These are phyloP conservation scores for Stephania cephalantha DNA, from an alignment of 164 flowering plant genomes.

Conservation along the genomic window DNA sequence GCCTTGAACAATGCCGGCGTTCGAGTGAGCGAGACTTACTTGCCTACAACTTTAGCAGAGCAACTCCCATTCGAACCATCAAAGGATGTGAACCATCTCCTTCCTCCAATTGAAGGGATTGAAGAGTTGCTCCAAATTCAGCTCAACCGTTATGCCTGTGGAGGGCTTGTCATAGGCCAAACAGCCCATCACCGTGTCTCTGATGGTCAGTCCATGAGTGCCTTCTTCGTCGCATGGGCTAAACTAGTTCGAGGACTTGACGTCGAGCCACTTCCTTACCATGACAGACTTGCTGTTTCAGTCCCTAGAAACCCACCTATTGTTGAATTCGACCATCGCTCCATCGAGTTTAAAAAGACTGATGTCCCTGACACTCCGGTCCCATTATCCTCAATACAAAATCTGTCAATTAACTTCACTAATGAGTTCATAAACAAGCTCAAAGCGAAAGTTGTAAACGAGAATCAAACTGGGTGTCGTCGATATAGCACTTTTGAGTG, in stretches of 20 bases:
- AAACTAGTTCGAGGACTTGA: constrained; percentile 10
- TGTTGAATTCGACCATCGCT: constrained; percentile 15
- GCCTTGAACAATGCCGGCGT: constrained; percentile 15
- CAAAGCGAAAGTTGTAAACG: constrained; percentile 9
- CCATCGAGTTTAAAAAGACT: constrained; percentile 13
- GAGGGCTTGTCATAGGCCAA: constrained; percentile 19
- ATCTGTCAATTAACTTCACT: constrained; percentile 10
- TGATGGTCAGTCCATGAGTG: constrained; percentile 26
- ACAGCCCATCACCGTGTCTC: constrained; percentile 19
- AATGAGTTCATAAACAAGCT: constrained; percentile 16
- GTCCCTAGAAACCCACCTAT: constrained; percentile 18
- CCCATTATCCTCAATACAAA: constrained; percentile 3
- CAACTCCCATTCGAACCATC: constrained; percentile 20
- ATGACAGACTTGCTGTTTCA: constrained; percentile 8
- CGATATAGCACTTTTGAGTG: constrained; percentile 18
- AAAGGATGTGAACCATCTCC: constrained; percentile 10
- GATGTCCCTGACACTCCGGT: background rate
- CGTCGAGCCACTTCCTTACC: constrained; percentile 11
- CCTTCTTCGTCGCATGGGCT: constrained; percentile 22
- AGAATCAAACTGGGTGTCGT: background rate
- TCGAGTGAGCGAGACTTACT: constrained; percentile 14
- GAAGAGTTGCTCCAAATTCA: constrained; percentile 18
- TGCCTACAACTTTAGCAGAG: constrained; percentile 9
- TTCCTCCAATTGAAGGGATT: constrained; percentile 14
- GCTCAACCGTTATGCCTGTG: constrained; percentile 20